Evolutionary conservation across 306 rosid species (phyloP), one percentile per base, ranked within the genome.

Genomic region (Neltuma alba): DNA sequence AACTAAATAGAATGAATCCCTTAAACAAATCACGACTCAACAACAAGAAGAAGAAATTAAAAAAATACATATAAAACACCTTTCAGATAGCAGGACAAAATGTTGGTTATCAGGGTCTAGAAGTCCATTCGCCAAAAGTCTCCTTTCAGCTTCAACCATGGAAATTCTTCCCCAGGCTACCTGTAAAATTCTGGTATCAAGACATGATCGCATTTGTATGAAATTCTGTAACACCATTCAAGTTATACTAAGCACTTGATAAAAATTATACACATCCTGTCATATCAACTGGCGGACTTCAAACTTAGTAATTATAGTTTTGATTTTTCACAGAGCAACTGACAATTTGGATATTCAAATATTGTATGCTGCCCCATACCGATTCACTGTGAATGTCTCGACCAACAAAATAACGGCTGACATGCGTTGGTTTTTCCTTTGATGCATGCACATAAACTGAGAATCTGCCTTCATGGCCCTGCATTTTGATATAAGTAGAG

Each of bases 91-190:
- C 82, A 95, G 85, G 73, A 95, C 96, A 80, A 95, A 95, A 65
- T 95, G 99, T 68, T 95, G 89, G 79, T 95, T 95, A 72, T 89
- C 90, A 40, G 92, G 96, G 64, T 95, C 98, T 73, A 82, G 44
- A 60, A 95, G 96, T 47, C 97, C 99, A 74, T 75, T 87, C 11
- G 92, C 96, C 92, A 95, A 83, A 82, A 95, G 97, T 85, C 99
- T 89, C 84, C 88, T 89, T 86, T 95, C 99, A 47, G 99, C 98
- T 84, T 91, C 99, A 87, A 95, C 91, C 98, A 92, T 95, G 23
- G 98, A 91, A 85, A 90, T 70, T 81, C 72, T 85, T 57, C 99
- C 99, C 99, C 99, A 95, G 25, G 27, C 84, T 70, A 95, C 97
- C 99, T 95, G 92, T 73, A 84, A 72, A 85, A 76, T 72, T 57